Evolutionary conservation across 495 filamentous ascomycete genomes (phyloP).

Genomic region (Aspergillus hancockii): DNA sequence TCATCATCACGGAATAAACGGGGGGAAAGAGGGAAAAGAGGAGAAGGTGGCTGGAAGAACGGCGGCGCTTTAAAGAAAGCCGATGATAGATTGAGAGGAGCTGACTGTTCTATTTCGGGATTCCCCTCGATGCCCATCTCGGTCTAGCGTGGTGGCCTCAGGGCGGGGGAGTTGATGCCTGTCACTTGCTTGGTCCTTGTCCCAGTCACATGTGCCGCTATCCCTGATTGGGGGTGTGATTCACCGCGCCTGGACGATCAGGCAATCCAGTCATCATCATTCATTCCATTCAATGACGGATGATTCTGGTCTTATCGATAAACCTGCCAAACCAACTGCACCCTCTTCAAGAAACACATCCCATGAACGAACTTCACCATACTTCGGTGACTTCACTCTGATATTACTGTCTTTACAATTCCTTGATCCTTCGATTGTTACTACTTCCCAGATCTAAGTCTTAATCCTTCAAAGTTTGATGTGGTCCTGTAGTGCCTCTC

Average conservation of each 20-base stretch:
- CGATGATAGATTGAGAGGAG: conserved; percentile 21
- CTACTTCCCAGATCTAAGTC: too few relatives aligned
- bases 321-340: conserved; percentile 5
- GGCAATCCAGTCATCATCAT: not conserved
- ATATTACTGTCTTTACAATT: not conserved
- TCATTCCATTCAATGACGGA: conserved; percentile 6
- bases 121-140: conserved; percentile 15
- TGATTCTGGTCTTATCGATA: conserved; percentile 22
- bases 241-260: conserved; percentile 5
- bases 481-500: not conserved
- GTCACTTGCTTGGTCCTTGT: conserved; percentile 12
- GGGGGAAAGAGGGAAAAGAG: conserved; percentile 16
- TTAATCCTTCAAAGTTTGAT: not conserved
- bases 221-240: not conserved
- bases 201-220: conserved; percentile 17
- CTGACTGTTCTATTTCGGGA: conserved; percentile 32
- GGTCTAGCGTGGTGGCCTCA: conserved; percentile 30
- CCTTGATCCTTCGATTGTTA: not conserved
- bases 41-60: conserved; percentile 22
- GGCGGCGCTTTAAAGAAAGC: conserved; percentile 27
- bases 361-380: conserved; percentile 12
- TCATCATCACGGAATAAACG: conserved; percentile 9
- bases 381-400: conserved; percentile 34
- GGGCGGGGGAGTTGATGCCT: conserved; percentile 32
- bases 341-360: not conserved